Conservation (phyloP, 2,329 filamentous ascomycete species). For the Fusarium heterosporum region DNA sequence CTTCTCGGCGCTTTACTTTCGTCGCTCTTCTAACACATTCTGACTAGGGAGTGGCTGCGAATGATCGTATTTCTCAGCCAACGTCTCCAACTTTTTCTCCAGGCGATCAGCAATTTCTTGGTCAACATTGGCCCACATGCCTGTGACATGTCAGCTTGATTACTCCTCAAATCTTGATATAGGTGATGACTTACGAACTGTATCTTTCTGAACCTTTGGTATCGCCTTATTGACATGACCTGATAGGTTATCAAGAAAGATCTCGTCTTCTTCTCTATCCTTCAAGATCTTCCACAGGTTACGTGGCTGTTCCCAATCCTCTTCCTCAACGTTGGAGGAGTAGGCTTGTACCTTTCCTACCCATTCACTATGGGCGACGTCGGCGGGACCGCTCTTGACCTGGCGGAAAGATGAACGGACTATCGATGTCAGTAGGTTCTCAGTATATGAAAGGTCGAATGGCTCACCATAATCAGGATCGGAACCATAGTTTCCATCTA, state of each 20-base stretch:
- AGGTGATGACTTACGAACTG: neutral
- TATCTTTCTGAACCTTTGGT: conserved; percentile 1
- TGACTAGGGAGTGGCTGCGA: neutral
- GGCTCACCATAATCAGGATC: conserved; percentile 1
- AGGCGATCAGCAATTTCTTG: neutral
- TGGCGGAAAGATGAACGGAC: conserved; percentile 5
- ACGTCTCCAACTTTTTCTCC: neutral
- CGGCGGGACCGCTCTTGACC: neutral
- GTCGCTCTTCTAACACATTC: neutral
- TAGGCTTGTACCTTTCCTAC: neutral
- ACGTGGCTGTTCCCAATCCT: conserved; percentile 10
- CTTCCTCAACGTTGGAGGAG: neutral
- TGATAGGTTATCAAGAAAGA: conserved; percentile 4
- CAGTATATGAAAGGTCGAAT: rapidly evolving
- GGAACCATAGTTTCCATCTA: conserved; percentile 4
- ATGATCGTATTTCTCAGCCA: neutral
- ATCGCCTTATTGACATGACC: conserved; percentile 1
- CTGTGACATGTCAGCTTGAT: neutral
- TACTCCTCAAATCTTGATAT: too few species aligned
- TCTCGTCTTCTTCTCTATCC: neutral
- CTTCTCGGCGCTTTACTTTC: neutral
- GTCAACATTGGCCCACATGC: neutral
- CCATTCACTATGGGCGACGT: conserved; percentile 11
- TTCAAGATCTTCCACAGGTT: conserved; percentile 1
- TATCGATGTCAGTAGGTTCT: neutral